Evolutionary conservation across 768 basidiomycete genomes (phyloP).

Genomic region (Mycena galericulata): DNA sequence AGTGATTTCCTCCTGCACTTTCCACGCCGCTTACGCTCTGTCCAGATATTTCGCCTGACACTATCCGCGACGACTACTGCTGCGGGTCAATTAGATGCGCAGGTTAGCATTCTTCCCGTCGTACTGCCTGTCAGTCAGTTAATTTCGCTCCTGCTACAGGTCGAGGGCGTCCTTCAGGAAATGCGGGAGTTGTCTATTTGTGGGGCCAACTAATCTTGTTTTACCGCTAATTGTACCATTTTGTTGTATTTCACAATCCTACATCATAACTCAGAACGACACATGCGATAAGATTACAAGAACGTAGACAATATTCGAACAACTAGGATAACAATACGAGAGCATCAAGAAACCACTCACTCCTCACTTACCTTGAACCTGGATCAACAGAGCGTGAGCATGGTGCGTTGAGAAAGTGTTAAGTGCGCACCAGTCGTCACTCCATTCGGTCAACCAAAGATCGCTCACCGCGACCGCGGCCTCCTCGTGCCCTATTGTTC

Average conservation of each 20-base stretch:
- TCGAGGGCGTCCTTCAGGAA: conserved; percentile 96
- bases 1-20: conserved; percentile 26
- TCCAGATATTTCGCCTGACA: conserved; percentile 54
- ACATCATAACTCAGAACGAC: not conserved
- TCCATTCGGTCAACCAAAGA: conserved; percentile 28
- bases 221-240: conserved; percentile 4
- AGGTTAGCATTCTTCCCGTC: conserved; percentile 60
- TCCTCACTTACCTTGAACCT: conserved; percentile 27
- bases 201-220: conserved; percentile 63
- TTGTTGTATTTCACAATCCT: conserved; percentile 18
- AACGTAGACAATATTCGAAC: conserved; percentile 1
- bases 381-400: not conserved
- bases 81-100: conserved; percentile 94
- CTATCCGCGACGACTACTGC: conserved; percentile 97
- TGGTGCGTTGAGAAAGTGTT: not conserved
- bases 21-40: conserved; percentile 6
- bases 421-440: conserved; percentile 18
- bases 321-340: conserved; percentile 16
- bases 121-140: not conserved
- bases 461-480: conserved; percentile 32
- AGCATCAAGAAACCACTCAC: conserved; percentile 17
- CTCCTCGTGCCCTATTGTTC: conserved; percentile 20
- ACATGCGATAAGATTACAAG: not conserved
- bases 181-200: conserved; percentile 97
- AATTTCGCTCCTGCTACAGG: conserved; percentile 54